Base-by-base conservation (phyloP, 139 green algal species). In the Pycnococcus provasolii region DNA sequence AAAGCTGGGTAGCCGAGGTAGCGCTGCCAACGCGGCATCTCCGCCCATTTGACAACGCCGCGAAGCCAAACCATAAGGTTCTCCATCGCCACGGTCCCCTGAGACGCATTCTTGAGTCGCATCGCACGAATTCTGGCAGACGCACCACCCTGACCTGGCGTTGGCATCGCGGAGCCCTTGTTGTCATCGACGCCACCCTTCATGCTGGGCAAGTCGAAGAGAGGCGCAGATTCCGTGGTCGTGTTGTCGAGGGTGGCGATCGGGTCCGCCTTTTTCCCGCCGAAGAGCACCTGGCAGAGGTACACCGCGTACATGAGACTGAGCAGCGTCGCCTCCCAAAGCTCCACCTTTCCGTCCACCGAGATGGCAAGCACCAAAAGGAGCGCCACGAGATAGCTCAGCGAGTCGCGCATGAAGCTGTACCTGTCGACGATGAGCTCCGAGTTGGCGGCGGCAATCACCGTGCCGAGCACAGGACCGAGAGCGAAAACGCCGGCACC, bases 401-500 rank as follows among this genome's bases (percentile, higher is more conserved):
- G 8, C n/a, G 5, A 48, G 3, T 64, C 58, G 15, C 58, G 39
- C 58, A 15, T 13, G 58, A 64, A 64, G 58, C 39, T 40, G n/a
- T 64, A 26, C 26, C 26, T 64, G 39, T 64, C 58, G 37, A 64
- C 26, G 3, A 72, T n/a, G 50, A 61, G 13, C 4, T 9, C 26
- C 8, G 55, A 37, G 15, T 15, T 15, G 5, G 58, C 13, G 15
- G 45, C n/a, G 55, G 59, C 13, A 51, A 63, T 54, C 9, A 73
- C 67, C 5, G 59, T 41, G 39, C 53, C 59, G 40, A 74, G 53
- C 0, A 74, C 60, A 9, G 60, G 47, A 3, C 42, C 60, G 9
- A 39, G 26, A 15, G 68, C 68, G 68, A 74, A 68, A 8, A 74
- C 13, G 44, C 60, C 60, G 15, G 40, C n/a, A 42, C 68, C 68